Percentiles rank a stretch among this genome's conserved stretches.
phyloP scores from a whole-genome alignment of 257 asterid genomes.

The Leptodermis oblonga region DNA sequence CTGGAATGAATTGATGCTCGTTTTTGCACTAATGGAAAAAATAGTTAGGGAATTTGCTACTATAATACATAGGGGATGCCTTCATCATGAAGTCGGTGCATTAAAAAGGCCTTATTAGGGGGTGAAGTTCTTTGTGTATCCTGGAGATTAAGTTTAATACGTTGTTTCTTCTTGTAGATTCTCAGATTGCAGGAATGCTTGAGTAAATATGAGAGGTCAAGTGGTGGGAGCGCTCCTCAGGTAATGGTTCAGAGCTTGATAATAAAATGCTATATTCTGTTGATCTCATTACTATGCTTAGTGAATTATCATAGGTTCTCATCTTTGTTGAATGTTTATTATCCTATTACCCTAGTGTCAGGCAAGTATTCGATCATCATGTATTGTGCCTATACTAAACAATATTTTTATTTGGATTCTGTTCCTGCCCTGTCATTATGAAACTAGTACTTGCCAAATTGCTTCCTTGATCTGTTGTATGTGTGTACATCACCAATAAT shows the following conservation, averaged over 20 bases:
- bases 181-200: conserved; percentile 88
- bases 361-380: neutral
- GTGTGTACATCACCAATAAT: neutral
- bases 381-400: neutral
- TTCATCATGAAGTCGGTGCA: neutral
- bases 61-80: neutral
- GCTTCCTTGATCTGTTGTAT: neutral
- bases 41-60: neutral
- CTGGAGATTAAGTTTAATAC: conserved; percentile 12
- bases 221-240: conserved; percentile 92
- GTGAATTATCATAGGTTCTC: neutral
- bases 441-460: neutral
- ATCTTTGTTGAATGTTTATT: neutral
- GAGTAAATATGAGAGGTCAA: conserved; percentile 83
- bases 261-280: neutral
- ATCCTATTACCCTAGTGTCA: neutral
- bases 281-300: neutral
- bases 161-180: conserved; percentile 52
- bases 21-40: no score
- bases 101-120: neutral
- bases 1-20: neutral
- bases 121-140: neutral
- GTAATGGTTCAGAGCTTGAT: conserved; percentile 30
- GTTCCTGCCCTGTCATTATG: neutral
- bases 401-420: neutral